These are phyloP conservation scores for Entamoeba histolytica DNA, from an alignment of 208 protist genomes.

Conservation along the genomic window DNA sequence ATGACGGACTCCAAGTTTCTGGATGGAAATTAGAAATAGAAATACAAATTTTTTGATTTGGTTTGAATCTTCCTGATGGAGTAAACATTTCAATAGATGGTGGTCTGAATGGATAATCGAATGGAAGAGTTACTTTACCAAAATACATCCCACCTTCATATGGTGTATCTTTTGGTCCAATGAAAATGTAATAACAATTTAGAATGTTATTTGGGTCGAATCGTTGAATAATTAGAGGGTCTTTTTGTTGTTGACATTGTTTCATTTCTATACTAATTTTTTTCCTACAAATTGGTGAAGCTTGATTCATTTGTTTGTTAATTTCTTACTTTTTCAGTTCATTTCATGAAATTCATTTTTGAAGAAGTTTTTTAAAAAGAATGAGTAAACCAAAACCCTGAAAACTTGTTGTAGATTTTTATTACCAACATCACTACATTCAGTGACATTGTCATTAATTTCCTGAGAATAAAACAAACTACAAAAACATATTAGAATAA, in stretches of 20 bases:
- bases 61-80: neutral
- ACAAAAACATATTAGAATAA: no score
- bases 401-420: no score
- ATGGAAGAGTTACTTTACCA: neutral
- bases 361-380: no score
- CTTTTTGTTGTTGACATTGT: neutral
- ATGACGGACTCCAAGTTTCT: neutral
- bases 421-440: no score
- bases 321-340: no score
- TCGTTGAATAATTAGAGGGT: neutral
- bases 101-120: constrained; percentile 2
- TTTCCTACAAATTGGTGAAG: neutral
- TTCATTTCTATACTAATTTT: neutral
- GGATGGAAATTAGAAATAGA: constrained; percentile 6
- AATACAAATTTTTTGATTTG: neutral
- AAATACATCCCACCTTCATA: constrained; percentile 12
- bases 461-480: no score
- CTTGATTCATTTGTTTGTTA: neutral
- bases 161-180: neutral
- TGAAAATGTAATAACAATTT: neutral
- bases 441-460: no score
- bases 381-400: no score
- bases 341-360: no score
- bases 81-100: neutral
- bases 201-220: neutral